Percentiles rank a stretch among this genome's conserved stretches.
Conservation (phyloP, 371 early-diverging fungal genomes). For the Mortierella sp. region DNA sequence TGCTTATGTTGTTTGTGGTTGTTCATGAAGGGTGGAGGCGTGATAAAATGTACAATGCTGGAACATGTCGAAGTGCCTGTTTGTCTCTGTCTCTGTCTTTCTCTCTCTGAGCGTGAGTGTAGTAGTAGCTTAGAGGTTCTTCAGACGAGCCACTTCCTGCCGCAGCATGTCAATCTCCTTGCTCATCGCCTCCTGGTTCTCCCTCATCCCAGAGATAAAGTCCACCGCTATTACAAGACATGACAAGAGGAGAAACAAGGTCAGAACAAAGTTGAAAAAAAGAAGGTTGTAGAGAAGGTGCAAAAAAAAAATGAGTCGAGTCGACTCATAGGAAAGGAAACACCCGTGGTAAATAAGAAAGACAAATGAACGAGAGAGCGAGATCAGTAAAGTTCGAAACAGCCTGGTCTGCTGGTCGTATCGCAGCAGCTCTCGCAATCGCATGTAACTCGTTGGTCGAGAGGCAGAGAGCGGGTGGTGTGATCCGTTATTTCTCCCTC, state of each 20-base stretch:
- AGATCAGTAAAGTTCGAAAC: not conserved
- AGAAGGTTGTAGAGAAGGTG: not conserved
- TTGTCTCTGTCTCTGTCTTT: not conserved
- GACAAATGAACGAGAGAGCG: not conserved
- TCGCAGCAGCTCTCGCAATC: not conserved
- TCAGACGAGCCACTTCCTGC: constrained; percentile 37
- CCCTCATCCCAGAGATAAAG: constrained; percentile 44
- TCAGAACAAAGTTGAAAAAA: not conserved
- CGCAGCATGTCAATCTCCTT: constrained; percentile 54
- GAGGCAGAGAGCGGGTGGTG: not conserved
- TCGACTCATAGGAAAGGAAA: not conserved
- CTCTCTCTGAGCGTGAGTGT: not conserved
- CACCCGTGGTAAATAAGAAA: not conserved
- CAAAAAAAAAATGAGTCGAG: not conserved
- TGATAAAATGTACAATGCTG: not conserved
- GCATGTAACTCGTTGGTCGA: not conserved
- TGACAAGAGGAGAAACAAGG: not conserved
- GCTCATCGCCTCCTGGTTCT: constrained; percentile 43
- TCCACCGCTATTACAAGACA: constrained; percentile 42
- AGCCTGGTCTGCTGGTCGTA: not conserved
- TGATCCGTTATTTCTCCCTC: not conserved
- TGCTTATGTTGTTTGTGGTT: not conserved
- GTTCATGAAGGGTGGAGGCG: not conserved
- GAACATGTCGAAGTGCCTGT: not conserved
- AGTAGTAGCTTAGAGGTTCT: constrained; percentile 22